Evolutionary conservation across 805 yeast species (phyloP), one percentile per base, ranked within the genome.

Genomic region (Sugiyamaella smithiae): DNA sequence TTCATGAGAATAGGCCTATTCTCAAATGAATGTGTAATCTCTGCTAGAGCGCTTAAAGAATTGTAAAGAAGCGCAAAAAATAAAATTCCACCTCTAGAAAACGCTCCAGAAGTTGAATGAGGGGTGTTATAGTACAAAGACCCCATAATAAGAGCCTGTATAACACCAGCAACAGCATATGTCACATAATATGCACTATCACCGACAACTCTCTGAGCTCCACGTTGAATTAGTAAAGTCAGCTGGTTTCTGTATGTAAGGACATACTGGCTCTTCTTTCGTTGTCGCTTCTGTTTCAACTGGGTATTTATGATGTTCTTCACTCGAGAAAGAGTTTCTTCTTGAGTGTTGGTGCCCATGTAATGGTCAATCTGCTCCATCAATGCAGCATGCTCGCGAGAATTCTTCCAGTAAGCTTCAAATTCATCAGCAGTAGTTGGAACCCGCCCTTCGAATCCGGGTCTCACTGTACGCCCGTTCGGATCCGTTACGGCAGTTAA

Each of bases 401-500:
- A 81, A 1, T 68, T 59, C 37, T 62, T 59, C 91, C 90, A 85
- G 56, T 72, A 71, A 5, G 62, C 63, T 51, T 74, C 78, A 72
- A 85, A 84, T 57, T 84, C 87, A 22, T 68, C 72, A 0, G 88
- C 77, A 7, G 82, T 77, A 19, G 67, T 66, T 4, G 93, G 93
- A 19, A 83, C 82, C 48, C 61, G 62, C 35, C 67, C 57, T 50
- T 76, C 82, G 57, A 52, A 70, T 1, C 85, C 87, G 22, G 67
- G 60, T 46, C 66, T 66, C 2, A 77, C 61, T 50, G 57, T 66
- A 61, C 89, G 73, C 45, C 83, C 88, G 4, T 68, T 67, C 6
- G 88, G 86, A 62, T 81, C 84, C 7, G 89, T 81, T 9, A 83
- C 72, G 1, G 87, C 79, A 1, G 88, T 83, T 58, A 83, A 67